These are phyloP conservation scores for Iris pallida DNA, from an alignment of 116 monocot genomes.

Conservation along the genomic window DNA sequence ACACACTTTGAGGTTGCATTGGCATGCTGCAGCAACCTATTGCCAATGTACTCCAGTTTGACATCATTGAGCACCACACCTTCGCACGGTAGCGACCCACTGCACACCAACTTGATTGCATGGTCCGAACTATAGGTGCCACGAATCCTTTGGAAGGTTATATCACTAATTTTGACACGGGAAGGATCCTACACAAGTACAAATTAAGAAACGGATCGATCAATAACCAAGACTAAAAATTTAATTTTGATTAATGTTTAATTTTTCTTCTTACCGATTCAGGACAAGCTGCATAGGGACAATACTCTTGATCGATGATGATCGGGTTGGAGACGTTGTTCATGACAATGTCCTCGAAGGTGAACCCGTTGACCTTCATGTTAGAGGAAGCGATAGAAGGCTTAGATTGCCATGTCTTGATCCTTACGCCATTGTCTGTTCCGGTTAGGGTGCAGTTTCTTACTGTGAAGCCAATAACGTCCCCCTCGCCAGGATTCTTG, in stretches of 20 bases:
- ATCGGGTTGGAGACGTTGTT: conserved; percentile 40
- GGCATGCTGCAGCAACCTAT: too few relatives aligned
- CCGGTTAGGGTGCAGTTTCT: conserved; percentile 25
- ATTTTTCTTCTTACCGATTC: neutral
- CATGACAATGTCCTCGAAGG: conserved; percentile 31
- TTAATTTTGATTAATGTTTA: too few relatives aligned
- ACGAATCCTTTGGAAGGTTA: conserved; percentile 49
- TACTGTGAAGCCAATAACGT: conserved; percentile 25
- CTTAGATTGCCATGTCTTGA: conserved; percentile 37
- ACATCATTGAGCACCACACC: conserved; percentile 28
- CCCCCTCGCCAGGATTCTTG: conserved; percentile 19
- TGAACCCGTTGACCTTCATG: neutral
- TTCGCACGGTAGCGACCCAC: conserved; percentile 38
- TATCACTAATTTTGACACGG: conserved; percentile 44
- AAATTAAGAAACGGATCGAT: too few relatives aligned
- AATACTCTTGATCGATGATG: conserved; percentile 49
- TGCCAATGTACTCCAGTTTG: conserved; percentile 11
- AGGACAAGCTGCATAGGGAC: conserved; percentile 6
- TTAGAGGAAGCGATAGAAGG: conserved; percentile 2
- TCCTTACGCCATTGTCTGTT: conserved; percentile 32
- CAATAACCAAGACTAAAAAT: too few relatives aligned
- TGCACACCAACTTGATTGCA: conserved; percentile 48
- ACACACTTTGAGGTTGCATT: too few relatives aligned
- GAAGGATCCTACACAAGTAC: conserved; percentile 36
- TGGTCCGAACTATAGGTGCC: conserved; percentile 37